These are phyloP conservation scores for Stephanodiscus triporus DNA, from an alignment of 108 stramenopile species.

Conservation along the genomic window DNA sequence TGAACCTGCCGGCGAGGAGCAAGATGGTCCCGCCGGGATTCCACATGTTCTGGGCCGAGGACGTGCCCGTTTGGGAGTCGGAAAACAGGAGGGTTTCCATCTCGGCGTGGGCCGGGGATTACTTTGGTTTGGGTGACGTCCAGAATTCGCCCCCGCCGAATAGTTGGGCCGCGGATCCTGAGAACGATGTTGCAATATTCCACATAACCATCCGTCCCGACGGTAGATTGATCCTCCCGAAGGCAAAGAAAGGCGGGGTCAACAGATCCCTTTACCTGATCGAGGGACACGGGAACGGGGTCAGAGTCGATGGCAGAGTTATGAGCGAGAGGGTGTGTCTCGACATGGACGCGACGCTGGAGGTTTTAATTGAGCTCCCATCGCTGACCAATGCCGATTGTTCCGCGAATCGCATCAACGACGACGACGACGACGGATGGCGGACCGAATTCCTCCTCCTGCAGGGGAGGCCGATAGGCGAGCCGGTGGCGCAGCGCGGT, in stretches of 20 bases:
- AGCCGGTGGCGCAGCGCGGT: slow-evolving; percentile 86
- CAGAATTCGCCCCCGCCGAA: slow-evolving; percentile 59
- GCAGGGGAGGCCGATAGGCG: slow-evolving; percentile 73
- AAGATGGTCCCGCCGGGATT: slow-evolving; percentile 86
- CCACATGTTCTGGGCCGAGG: slow-evolving; percentile 77
- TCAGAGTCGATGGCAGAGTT: slow-evolving; percentile 37
- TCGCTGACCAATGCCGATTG: not conserved
- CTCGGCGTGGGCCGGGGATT: slow-evolving; percentile 66
- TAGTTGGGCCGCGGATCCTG: slow-evolving; percentile 62
- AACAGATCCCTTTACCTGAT: slow-evolving; percentile 70
- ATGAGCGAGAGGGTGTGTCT: slow-evolving; percentile 45
- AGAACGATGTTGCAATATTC: slow-evolving; percentile 68
- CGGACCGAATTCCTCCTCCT: slow-evolving; percentile 62
- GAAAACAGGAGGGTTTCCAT: slow-evolving; percentile 23
- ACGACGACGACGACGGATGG: slow-evolving; percentile 23
- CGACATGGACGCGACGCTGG: slow-evolving; percentile 48
- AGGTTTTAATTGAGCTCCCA: slow-evolving; percentile 56
- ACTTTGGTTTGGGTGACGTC: slow-evolving; percentile 30
- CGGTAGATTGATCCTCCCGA: slow-evolving; percentile 57
- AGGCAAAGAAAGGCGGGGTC: slow-evolving; percentile 35
- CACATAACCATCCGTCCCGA: slow-evolving; percentile 60
- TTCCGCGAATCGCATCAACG: not conserved
- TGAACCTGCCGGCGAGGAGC: slow-evolving; percentile 70
- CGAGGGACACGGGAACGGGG: slow-evolving; percentile 54
- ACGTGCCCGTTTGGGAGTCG: slow-evolving; percentile 55